These are phyloP conservation scores for Blumeriella jaapii DNA, from an alignment of 2,329 filamentous ascomycete species.

Conservation along the genomic window DNA sequence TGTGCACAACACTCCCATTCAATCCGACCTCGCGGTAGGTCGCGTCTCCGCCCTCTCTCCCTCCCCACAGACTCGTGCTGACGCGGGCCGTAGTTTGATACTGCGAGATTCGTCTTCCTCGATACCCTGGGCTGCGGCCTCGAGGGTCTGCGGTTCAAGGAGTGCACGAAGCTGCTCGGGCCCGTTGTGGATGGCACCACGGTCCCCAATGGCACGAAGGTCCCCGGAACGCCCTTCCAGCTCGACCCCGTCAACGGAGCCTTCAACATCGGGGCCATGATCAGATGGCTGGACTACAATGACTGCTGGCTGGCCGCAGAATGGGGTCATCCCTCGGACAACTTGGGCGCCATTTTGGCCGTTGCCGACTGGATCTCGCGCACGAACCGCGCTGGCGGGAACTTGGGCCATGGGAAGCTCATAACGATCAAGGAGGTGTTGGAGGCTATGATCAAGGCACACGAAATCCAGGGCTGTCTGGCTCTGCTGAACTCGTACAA, in stretches of 20 bases:
- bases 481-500: constrained; percentile 98
- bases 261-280: constrained; percentile 98
- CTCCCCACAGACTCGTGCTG: constrained; percentile 8
- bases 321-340: constrained; percentile 98
- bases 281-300: constrained; percentile 99
- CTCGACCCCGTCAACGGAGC: constrained; percentile 91
- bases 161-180: constrained; percentile 90
- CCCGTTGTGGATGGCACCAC: constrained; percentile 82
- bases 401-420: constrained; percentile 78
- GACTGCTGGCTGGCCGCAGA: constrained; percentile 99
- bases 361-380: constrained; percentile 97
- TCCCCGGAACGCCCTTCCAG: constrained; percentile 86
- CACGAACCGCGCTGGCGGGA: constrained; percentile 64
- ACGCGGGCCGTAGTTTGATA: constrained; percentile 59
- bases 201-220: constrained; percentile 83
- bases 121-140: constrained; percentile 96
- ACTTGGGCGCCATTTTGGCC: constrained; percentile 90
- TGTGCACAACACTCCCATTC: constrained; percentile 81
- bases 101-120: constrained; percentile 89
- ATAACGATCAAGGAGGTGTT: constrained; percentile 84
- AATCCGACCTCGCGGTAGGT: constrained; percentile 86
- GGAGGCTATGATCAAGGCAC: constrained; percentile 97
- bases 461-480: constrained; percentile 96
- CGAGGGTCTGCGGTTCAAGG: constrained; percentile 88
- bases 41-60: constrained; percentile 3